phyloP scores from a whole-genome alignment of 371 early-diverging fungal genomes.

The Mortierella sp. region DNA sequence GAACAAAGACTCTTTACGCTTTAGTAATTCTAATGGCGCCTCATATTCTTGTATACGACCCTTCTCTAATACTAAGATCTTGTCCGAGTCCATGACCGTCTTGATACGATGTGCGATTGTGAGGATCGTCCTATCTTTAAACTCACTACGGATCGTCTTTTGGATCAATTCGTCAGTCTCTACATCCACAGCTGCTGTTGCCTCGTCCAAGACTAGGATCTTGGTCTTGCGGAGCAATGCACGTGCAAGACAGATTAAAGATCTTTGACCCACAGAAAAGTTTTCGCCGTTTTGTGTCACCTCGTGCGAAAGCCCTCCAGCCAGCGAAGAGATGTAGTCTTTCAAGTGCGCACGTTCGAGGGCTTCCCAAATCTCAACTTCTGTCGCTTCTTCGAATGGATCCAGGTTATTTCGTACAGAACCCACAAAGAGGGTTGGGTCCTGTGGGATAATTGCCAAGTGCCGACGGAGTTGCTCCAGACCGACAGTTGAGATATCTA shows the following conservation, averaged over 20 bases:
- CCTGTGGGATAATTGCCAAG: constrained; percentile 14
- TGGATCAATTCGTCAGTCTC: constrained; percentile 14
- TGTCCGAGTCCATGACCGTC: constrained; percentile 14
- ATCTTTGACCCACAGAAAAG: constrained; percentile 88
- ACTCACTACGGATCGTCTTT: constrained; percentile 4
- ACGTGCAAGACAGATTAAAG: constrained; percentile 88
- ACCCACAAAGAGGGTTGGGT: constrained; percentile 10
- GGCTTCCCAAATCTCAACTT: constrained; percentile 5
- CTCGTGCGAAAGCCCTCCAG: constrained; percentile 7
- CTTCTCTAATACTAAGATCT: constrained; percentile 4
- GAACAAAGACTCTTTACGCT: constrained; percentile 8
- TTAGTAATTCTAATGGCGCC: not conserved
- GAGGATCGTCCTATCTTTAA: constrained; percentile 10
- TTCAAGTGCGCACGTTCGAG: constrained; percentile 47
- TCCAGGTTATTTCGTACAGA: constrained; percentile 7
- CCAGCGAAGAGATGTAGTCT: not conserved
- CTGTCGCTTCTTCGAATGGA: constrained; percentile 2
- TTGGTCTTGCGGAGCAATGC: constrained; percentile 79
- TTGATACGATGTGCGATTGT: constrained; percentile 13
- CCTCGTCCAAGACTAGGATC: constrained; percentile 12
- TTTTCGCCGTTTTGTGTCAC: constrained; percentile 64
- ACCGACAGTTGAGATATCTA: constrained; percentile 11
- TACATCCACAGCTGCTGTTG: constrained; percentile 13
- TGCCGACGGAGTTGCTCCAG: constrained; percentile 6
- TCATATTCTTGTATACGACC: constrained; percentile 10